Conservation (phyloP, 805 yeast genomes). For the Pichia heedii region DNA sequence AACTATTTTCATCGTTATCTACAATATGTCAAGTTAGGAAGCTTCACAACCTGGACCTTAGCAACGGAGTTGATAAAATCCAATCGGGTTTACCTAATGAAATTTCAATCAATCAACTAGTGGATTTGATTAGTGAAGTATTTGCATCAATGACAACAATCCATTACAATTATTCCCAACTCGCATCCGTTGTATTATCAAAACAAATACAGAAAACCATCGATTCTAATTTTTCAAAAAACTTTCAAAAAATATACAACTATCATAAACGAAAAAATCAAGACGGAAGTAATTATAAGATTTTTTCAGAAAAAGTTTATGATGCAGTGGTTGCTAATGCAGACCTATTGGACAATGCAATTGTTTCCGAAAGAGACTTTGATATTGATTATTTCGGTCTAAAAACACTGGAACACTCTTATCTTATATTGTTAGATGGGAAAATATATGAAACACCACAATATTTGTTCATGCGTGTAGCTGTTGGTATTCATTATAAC, state of each 20-base stretch:
- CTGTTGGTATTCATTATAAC: slow-evolving; percentile 79
- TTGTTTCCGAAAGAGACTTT: slow-evolving; percentile 66
- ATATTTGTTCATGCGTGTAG: slow-evolving; percentile 81
- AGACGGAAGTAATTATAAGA: neutral
- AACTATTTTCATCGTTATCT: neutral
- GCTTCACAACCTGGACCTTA: slow-evolving; percentile 30
- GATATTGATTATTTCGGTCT: slow-evolving; percentile 79
- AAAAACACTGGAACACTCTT: slow-evolving; percentile 85
- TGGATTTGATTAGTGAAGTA: slow-evolving; percentile 69
- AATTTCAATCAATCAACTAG: slow-evolving; percentile 34
- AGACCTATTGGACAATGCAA: slow-evolving; percentile 56
- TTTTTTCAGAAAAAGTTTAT: slow-evolving; percentile 24
- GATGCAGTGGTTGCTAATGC: slow-evolving; percentile 49
- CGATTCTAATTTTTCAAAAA: slow-evolving; percentile 66
- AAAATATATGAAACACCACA: slow-evolving; percentile 86
- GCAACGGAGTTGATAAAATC: slow-evolving; percentile 38
- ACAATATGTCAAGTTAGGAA: neutral
- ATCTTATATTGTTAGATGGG: slow-evolving; percentile 57
- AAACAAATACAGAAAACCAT: slow-evolving; percentile 80
- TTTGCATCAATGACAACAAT: slow-evolving; percentile 91
- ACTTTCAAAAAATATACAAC: slow-evolving; percentile 32
- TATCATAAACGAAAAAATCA: slow-evolving; percentile 54
- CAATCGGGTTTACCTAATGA: slow-evolving; percentile 41
- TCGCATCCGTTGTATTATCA: slow-evolving; percentile 87
- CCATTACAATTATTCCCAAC: slow-evolving; percentile 86